Evolutionary conservation across 331 rosid genomes (phyloP), one percentile per base, ranked within the genome.

Genomic region (Quercus phellos): DNA sequence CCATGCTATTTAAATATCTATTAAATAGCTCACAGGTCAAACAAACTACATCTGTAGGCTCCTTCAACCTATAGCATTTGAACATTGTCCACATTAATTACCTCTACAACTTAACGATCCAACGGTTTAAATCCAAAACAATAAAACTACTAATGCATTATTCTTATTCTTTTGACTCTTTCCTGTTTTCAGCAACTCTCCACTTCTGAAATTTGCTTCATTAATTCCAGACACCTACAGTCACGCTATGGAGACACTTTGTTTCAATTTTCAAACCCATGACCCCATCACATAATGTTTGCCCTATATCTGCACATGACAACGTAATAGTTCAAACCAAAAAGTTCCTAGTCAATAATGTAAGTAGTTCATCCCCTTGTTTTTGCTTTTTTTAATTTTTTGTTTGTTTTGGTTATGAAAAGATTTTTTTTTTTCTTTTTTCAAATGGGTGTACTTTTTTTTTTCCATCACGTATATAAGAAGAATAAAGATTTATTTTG

Each of bases 111-210:
- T 11, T 21, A 13, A 24, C 32, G 26, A 53, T 56, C 38, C 8
- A 14, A 51, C 13, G 35, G 27, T 38, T 34, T 14, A 54, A 63
- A 34, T 46, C 50, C 35, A 60, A 29, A 34, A 68, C 34, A 61
- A 43, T 5, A 63, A 74, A 83, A 79, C 72, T 55, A 75, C 77
- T 29, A 76, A 75, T 79, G 85, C 81, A 84, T 82, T 78, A 81
- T 84, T 79, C 79, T 72, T 32, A 67, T 77, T 68, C 84, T 78
- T 87, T 87, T 81, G 83, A 85, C 89, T 84, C 81, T 81, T 66
- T 68, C 83, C 70, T 70, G 76, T 89, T 83, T 81, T 85, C 82
- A 78, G 78, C 26, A 43, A 68, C 55, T 85, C 85, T 87, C 75
- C 70, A 75, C 83, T 77, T 81, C 67, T 83, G 76, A 84, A 78